Evolutionary conservation across 345 rosid genomes (phyloP).

Genomic region (Citropsis articulata): DNA sequence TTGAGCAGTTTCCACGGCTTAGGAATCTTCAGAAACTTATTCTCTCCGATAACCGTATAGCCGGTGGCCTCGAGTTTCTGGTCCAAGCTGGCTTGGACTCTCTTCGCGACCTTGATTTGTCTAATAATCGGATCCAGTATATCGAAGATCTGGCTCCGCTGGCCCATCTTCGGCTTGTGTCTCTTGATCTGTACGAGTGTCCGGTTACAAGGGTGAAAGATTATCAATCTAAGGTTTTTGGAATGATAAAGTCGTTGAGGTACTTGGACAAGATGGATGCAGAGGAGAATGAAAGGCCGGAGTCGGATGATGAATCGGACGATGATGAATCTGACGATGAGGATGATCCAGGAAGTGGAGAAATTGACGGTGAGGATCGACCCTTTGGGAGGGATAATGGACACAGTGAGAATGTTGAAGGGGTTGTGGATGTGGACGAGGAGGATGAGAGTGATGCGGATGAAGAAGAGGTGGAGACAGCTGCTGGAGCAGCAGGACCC

Average conservation of each 20-base stretch:
- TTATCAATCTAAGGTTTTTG: slow-evolving; percentile 80
- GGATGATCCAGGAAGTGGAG: slow-evolving; percentile 75
- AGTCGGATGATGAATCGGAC: slow-evolving; percentile 71
- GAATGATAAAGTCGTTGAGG: slow-evolving; percentile 63
- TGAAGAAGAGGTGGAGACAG: slow-evolving; percentile 55
- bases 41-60: slow-evolving; percentile 66
- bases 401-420: slow-evolving; percentile 46
- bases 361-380: slow-evolving; percentile 60
- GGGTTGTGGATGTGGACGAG: slow-evolving; percentile 56
- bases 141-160: slow-evolving; percentile 72
- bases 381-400: slow-evolving; percentile 46
- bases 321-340: slow-evolving; percentile 64
- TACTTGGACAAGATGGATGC: slow-evolving; percentile 82
- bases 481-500: neutral
- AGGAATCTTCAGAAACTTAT: slow-evolving; percentile 56
- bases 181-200: slow-evolving; percentile 80
- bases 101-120: slow-evolving; percentile 66
- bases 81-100: slow-evolving; percentile 62
- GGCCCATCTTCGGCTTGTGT: slow-evolving; percentile 56
- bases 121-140: slow-evolving; percentile 67
- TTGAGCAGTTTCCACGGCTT: slow-evolving; percentile 66
- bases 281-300: slow-evolving; percentile 76
- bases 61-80: slow-evolving; percentile 61
- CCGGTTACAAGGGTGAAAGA: slow-evolving; percentile 75
- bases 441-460: slow-evolving; percentile 76